Percentiles rank a stretch among this genome's conserved stretches.
phyloP scores from a whole-genome alignment of 148 eudicot species.

The Cornus controversa region DNA sequence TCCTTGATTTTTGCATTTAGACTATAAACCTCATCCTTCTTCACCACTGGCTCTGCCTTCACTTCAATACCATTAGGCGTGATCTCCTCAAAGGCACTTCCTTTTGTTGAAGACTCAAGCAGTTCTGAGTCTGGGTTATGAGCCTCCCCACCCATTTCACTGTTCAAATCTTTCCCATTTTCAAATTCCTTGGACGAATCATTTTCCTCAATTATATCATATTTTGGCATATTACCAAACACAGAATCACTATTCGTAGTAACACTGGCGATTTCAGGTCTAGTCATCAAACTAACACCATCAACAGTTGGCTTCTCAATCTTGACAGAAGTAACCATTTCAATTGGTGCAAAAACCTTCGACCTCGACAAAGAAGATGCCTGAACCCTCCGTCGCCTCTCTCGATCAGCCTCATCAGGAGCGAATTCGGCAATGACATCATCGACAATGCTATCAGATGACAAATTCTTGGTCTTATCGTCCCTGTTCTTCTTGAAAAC shows the following conservation, averaged over 20 bases:
- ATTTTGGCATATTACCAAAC: conserved; percentile 16
- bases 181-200: conserved; percentile 22
- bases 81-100: conserved; percentile 23
- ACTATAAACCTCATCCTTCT: conserved; percentile 36
- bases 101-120: conserved; percentile 17
- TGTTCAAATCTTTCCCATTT: conserved; percentile 17
- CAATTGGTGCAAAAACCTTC: neutral
- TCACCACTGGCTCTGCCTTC: conserved; percentile 26
- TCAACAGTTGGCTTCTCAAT: conserved; percentile 28
- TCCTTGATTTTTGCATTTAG: conserved; percentile 83
- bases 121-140: conserved; percentile 5
- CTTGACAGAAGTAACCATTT: conserved; percentile 14
- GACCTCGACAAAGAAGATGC: conserved; percentile 21
- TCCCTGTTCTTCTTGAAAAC: conserved; percentile 64
- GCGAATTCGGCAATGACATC: conserved; percentile 92
- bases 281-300: conserved; percentile 14
- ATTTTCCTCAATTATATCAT: conserved; percentile 26
- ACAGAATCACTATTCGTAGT: conserved; percentile 13
- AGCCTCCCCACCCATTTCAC: neutral
- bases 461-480: conserved; percentile 33
- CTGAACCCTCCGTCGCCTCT: conserved; percentile 57
- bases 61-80: conserved; percentile 22
- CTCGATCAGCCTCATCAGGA: conserved; percentile 80
- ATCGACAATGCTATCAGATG: conserved; percentile 78
- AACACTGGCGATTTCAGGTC: conserved; percentile 15